Evolutionary conservation across 2,329 filamentous ascomycete species (phyloP), one percentile per base, ranked within the genome.

Genomic region (Orbilia ellipsospora): DNA sequence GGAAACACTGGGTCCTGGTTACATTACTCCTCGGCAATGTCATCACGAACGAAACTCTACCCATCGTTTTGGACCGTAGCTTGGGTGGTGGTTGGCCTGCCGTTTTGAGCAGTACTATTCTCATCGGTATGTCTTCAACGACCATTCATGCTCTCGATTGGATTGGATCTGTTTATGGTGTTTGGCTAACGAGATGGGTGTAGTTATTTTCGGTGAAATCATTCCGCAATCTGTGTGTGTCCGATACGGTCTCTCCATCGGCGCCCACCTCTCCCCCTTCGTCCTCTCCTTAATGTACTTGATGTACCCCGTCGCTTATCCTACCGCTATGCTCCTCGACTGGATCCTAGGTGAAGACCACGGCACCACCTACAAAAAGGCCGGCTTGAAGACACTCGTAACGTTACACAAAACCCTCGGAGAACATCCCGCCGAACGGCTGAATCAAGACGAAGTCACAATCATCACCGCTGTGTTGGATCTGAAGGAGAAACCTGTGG

Each of bases 1-100:
- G 95, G 80, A 99, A 99, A 82, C 95, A 99, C 83, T 99, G 95
- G 95, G 94, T 99, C 18, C 85, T 99, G 69, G 95, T 99, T 64
- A 98, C 95, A 1, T 85, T 99, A 26, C 87, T 99, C 6, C 85
- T 99, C 67, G 93, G 93, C 82, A 99, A 99, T 82, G 95, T 99
- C 81, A 96, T 99, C 80, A 96, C 96, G 78, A 98, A 99, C 82
- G 95, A 98, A 84, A 96, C 94, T 1, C 86, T 97, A 13, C 95
- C 95, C 28, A 97, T 99, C 77, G 92, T 99, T 10, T 87, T 99
- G 61, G 95, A 99, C 83, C 87, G 95, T 68, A 97, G 93, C 68
- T 88, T 99, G 16, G 95, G 95, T 31, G 95, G 95, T 78, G 95
- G 95, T 78, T 94, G 96, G 85, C 94, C 94, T 76, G 95, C 95